phyloP scores from a whole-genome alignment of 2,329 filamentous ascomycete genomes.

The Cytospora piceicola region DNA sequence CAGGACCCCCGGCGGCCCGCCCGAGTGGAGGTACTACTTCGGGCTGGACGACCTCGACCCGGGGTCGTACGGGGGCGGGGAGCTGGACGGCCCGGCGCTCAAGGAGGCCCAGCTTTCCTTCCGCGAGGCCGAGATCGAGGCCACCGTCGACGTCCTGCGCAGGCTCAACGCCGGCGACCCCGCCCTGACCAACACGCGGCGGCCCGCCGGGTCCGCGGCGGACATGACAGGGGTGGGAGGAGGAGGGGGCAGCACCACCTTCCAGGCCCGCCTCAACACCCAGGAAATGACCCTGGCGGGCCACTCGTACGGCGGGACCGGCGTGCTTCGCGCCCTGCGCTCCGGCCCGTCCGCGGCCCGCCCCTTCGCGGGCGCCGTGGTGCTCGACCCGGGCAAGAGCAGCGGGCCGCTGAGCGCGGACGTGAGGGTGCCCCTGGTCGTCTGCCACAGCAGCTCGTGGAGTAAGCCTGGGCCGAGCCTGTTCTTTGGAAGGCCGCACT shows the following conservation, averaged over 20 bases:
- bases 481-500: conserved; percentile 68
- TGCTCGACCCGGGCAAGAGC: conserved; percentile 68
- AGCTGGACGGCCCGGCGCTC: conserved; percentile 38
- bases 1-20: conserved; percentile 35
- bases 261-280: conserved; percentile 58
- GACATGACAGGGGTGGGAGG: conserved; percentile 44
- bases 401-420: conserved; percentile 65
- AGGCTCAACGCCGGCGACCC: conserved; percentile 47
- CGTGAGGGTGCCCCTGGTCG: conserved; percentile 60
- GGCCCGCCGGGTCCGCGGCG: conserved; percentile 50
- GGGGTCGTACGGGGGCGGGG: conserved; percentile 22
- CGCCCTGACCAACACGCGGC: conserved; percentile 36
- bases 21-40: conserved; percentile 22
- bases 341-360: conserved; percentile 45
- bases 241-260: conserved; percentile 37
- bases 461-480: conserved; percentile 53
- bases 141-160: conserved; percentile 47
- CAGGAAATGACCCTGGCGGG: conserved; percentile 61
- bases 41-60: conserved; percentile 23
- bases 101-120: conserved; percentile 54
- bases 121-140: conserved; percentile 55
- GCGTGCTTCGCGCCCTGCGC: conserved; percentile 63
- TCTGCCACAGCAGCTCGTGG: conserved; percentile 70
- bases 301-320: conserved; percentile 69
- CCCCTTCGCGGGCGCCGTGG: conserved; percentile 60